phyloP scores from a whole-genome alignment of 345 rosid genomes.

The Populus nigra region DNA sequence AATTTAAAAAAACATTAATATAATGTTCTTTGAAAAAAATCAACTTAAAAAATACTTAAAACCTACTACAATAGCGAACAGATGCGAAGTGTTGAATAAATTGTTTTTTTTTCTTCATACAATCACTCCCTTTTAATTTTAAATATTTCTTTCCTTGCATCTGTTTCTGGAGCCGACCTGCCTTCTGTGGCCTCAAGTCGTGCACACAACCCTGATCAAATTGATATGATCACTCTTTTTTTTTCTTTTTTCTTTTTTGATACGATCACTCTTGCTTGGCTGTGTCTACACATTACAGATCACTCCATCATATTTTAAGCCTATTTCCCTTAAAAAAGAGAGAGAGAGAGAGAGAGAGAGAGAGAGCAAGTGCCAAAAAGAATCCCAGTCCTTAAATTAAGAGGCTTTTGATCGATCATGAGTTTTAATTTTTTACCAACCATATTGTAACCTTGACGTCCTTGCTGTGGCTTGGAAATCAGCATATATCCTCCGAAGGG shows the following conservation, averaged over 20 bases:
- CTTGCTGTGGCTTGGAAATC: constrained; percentile 3
- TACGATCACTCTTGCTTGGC: neutral
- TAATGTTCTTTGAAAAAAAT: too few species aligned
- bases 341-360: neutral
- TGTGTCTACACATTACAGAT: neutral
- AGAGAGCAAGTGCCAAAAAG: neutral
- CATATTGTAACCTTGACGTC: neutral
- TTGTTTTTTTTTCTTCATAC: too few species aligned
- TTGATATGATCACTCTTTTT: neutral
- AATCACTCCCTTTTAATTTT: neutral
- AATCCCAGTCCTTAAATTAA: neutral
- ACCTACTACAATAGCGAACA: too few species aligned
- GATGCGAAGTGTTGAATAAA: too few species aligned
- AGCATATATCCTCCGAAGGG: constrained; percentile 1
- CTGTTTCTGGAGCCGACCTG: neutral
- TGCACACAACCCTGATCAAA: neutral
- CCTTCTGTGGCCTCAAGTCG: constrained; percentile 3
- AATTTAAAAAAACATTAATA: too few species aligned
- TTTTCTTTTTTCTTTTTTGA: too few species aligned
- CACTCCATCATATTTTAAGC: neutral
- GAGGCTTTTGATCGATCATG: neutral
- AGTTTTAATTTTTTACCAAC: constrained; percentile 9
- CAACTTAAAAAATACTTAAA: too few species aligned
- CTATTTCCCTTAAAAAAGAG: neutral
- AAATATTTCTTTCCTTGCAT: neutral